These are phyloP conservation scores for Didymella lethalis DNA, from an alignment of 2,329 filamentous ascomycete species.

Conservation along the genomic window DNA sequence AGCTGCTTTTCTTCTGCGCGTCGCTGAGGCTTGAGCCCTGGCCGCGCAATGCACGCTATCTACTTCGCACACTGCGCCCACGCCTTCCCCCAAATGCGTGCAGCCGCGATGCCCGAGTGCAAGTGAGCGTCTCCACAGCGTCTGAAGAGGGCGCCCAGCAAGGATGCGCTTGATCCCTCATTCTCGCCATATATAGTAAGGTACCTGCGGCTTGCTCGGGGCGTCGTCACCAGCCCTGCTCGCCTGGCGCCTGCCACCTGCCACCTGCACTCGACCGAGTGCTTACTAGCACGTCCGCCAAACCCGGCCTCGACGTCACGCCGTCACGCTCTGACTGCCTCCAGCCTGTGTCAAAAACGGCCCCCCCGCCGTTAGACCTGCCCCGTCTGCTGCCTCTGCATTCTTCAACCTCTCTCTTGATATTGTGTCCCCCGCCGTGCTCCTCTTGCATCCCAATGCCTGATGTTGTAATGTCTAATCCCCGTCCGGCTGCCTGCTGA, in stretches of 20 bases:
- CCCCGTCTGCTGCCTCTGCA: slow-evolving; percentile 3
- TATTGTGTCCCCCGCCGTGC: slow-evolving; percentile 19
- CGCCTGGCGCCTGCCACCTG: slow-evolving; percentile 33
- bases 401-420: slow-evolving; percentile 16
- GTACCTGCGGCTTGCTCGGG: slow-evolving; percentile 29
- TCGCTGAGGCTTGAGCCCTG: not conserved
- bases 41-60: slow-evolving; percentile 5
- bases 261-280: slow-evolving; percentile 23
- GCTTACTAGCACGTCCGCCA: slow-evolving; percentile 12
- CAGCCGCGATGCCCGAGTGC: not conserved
- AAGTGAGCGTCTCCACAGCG: slow-evolving; percentile 21
- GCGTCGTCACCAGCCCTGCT: slow-evolving; percentile 26
- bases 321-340: slow-evolving; percentile 8
- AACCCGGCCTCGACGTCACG: slow-evolving; percentile 11
- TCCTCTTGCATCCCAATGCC: slow-evolving; percentile 18
- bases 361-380: slow-evolving; percentile 32
- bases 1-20: not conserved
- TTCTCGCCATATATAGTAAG: slow-evolving; percentile 30
- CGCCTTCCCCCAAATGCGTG: not conserved
- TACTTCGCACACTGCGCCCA: not conserved
- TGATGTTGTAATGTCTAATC: slow-evolving; percentile 35
- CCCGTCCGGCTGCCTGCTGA: slow-evolving; percentile 26
- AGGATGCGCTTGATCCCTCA: slow-evolving; percentile 13
- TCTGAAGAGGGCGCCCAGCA: slow-evolving; percentile 12
- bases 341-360: slow-evolving; percentile 30